These are phyloP conservation scores for Fraxinus dipetala DNA, from an alignment of 305 asterid species.

Conservation along the genomic window DNA sequence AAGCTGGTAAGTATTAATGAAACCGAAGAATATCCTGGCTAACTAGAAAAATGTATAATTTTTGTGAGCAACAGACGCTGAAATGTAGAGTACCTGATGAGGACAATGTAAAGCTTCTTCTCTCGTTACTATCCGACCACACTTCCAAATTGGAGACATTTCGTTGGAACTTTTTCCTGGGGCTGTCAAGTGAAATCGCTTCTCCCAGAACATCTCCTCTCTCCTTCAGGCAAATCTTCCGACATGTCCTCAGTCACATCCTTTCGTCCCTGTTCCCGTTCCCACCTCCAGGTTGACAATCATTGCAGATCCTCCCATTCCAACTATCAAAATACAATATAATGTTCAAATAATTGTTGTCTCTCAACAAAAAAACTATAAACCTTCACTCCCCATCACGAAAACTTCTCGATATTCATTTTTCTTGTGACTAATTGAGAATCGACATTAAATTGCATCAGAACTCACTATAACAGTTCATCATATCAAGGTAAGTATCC, in stretches of 20 bases:
- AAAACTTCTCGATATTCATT: not conserved
- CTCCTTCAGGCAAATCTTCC: slow-evolving; percentile 88
- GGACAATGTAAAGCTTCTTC: slow-evolving; percentile 71
- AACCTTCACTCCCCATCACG: not conserved
- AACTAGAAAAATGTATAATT: too few relatives aligned
- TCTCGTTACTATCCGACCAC: slow-evolving; percentile 67
- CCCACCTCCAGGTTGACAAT: slow-evolving; percentile 59
- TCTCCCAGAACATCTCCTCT: slow-evolving; percentile 71
- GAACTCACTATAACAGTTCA: not conserved
- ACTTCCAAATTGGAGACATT: slow-evolving; percentile 53
- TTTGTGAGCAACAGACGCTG: not conserved
- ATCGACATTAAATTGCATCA: not conserved
- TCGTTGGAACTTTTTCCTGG: slow-evolving; percentile 43
- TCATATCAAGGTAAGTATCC: not conserved
- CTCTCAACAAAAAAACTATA: not conserved
- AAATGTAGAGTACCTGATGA: slow-evolving; percentile 52
- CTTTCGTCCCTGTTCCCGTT: slow-evolving; percentile 78
- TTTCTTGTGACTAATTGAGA: not conserved
- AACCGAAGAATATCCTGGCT: too few relatives aligned
- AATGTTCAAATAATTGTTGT: not conserved
- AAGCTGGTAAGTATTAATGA: too few relatives aligned
- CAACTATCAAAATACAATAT: slow-evolving; percentile 40
- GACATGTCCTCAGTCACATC: slow-evolving; percentile 89
- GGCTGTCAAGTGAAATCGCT: slow-evolving; percentile 44
- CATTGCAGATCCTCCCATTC: slow-evolving; percentile 72